phyloP scores from a whole-genome alignment of 805 yeast species.

The Candida tammaniensis region DNA sequence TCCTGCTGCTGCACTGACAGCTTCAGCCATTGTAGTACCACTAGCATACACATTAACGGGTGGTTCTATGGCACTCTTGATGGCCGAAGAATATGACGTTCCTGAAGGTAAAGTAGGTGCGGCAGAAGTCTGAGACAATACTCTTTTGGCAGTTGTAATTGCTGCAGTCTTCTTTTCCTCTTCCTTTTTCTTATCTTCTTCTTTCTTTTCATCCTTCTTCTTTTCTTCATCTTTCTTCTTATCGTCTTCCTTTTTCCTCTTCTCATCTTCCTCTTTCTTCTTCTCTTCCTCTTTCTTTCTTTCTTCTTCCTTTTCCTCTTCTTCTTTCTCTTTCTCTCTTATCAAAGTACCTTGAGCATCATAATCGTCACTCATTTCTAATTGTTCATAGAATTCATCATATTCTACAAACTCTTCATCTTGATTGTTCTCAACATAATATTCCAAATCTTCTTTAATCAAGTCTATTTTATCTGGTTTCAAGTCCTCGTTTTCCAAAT shows the following conservation, averaged over 20 bases:
- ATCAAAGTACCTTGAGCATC: slow-evolving; percentile 23
- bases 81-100: slow-evolving; percentile 10
- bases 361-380: slow-evolving; percentile 55
- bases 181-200: slow-evolving; percentile 11
- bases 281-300: slow-evolving; percentile 5
- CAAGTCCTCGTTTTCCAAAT: slow-evolving; percentile 75
- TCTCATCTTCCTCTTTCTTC: slow-evolving; percentile 10
- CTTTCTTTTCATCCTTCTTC: slow-evolving; percentile 5
- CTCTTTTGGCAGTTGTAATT: slow-evolving; percentile 6
- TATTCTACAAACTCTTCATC: slow-evolving; percentile 93
- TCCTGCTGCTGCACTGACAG: slow-evolving; percentile 6
- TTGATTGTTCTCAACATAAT: slow-evolving; percentile 90
- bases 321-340: slow-evolving; percentile 17
- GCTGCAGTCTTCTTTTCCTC: slow-evolving; percentile 6
- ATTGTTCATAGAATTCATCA: slow-evolving; percentile 85
- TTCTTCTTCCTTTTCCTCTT: slow-evolving; percentile 11
- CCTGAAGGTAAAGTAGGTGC: slow-evolving; percentile 8
- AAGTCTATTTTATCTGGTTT: slow-evolving; percentile 74
- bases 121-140: slow-evolving; percentile 11
- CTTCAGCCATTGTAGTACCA: slow-evolving; percentile 14
- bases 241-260: slow-evolving; percentile 10
- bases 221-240: slow-evolving; percentile 5
- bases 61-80: slow-evolving; percentile 9
- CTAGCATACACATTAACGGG: slow-evolving; percentile 9
- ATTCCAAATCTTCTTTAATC: slow-evolving; percentile 84